Conservation (phyloP, 495 filamentous ascomycete genomes). For the Penicillium paradoxum region DNA sequence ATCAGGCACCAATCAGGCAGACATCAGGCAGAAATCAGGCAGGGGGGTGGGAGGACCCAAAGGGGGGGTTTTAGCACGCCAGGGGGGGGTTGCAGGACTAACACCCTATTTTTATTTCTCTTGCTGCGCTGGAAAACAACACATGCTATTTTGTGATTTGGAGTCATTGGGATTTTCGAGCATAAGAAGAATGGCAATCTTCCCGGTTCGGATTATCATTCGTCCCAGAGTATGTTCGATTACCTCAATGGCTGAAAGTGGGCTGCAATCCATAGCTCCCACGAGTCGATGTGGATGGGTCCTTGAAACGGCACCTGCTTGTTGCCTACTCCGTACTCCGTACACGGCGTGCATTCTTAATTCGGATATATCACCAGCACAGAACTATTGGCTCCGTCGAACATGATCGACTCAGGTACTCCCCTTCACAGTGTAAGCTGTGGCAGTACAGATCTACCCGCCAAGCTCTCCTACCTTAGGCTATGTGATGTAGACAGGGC, state of each 20-base stretch:
- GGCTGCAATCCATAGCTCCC: neutral
- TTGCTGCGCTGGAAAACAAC: too few relatives aligned
- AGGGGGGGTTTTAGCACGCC: too few relatives aligned
- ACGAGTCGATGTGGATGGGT: neutral
- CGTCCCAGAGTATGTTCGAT: neutral
- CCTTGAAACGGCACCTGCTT: neutral
- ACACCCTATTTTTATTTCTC: too few relatives aligned
- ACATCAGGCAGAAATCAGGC: too few relatives aligned
- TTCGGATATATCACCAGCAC: neutral
- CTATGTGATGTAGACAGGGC: neutral
- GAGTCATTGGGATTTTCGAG: too few relatives aligned
- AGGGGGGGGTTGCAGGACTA: too few relatives aligned
- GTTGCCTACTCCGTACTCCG: too few relatives aligned
- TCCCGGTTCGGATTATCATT: neutral
- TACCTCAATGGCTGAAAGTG: conserved; percentile 2
- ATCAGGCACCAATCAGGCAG: too few relatives aligned
- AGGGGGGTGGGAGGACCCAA: too few relatives aligned
- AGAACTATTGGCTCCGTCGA: neutral
- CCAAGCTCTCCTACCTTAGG: neutral
- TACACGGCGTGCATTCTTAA: neutral
- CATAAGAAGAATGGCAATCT: too few relatives aligned
- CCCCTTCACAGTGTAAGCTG: neutral
- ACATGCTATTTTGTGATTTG: too few relatives aligned
- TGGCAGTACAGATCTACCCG: neutral
- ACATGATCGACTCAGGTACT: neutral